Percentiles rank a stretch among this genome's conserved stretches.
Conservation (phyloP, 116 monocot species). For the Iris pallida region DNA sequence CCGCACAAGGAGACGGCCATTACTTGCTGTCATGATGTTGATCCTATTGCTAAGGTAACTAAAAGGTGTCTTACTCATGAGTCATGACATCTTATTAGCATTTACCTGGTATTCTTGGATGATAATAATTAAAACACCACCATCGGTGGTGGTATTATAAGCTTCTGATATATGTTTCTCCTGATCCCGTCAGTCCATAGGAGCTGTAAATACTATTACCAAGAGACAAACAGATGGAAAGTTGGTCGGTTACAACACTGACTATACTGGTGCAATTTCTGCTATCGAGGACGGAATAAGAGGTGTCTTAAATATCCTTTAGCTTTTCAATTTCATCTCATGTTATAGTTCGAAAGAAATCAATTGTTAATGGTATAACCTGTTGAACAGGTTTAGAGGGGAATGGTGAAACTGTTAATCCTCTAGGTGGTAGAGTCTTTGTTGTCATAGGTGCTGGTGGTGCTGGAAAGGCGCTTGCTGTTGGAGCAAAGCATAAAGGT, state of each 20-base stretch:
- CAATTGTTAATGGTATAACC: slow-evolving; percentile 2
- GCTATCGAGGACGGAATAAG: slow-evolving; percentile 94
- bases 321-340: not conserved
- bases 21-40: slow-evolving; percentile 78
- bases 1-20: slow-evolving; percentile 88
- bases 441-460: slow-evolving; percentile 99
- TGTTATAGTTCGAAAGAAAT: not conserved
- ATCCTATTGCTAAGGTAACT: slow-evolving; percentile 87
- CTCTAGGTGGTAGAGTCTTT: slow-evolving; percentile 68
- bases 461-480: slow-evolving; percentile 97
- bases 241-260: slow-evolving; percentile 87
- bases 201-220: slow-evolving; percentile 87
- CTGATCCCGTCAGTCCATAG: slow-evolving; percentile 64
- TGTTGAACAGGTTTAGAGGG: slow-evolving; percentile 28
- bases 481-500: slow-evolving; percentile 95
- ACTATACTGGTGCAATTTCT: slow-evolving; percentile 94
- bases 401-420: slow-evolving; percentile 50
- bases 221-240: slow-evolving; percentile 81
- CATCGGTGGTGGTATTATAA: not conserved
- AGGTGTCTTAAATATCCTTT: slow-evolving; percentile 33
- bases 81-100: too few relatives aligned
- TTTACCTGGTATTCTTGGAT: not conserved
- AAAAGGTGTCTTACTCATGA: not conserved
- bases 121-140: not conserved
- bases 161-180: slow-evolving; percentile 5